Percentiles rank a stretch among this genome's conserved stretches.
phyloP scores from a whole-genome alignment of 2,329 filamentous ascomycete genomes.

The Mollisiaceae sp. region DNA sequence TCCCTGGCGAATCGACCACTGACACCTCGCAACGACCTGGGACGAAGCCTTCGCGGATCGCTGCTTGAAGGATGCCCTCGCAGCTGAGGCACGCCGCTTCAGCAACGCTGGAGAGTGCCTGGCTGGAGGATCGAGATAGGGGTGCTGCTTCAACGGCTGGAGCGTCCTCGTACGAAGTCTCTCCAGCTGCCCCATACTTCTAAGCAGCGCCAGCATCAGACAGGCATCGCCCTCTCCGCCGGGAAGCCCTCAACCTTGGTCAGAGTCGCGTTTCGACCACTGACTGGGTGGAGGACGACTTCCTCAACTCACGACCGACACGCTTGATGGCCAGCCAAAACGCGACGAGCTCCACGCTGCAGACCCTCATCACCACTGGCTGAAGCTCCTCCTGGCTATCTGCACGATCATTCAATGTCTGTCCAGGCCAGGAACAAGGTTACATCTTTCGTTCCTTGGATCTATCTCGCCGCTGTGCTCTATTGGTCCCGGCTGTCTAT shows the following conservation, averaged over 20 bases:
- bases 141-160: neutral
- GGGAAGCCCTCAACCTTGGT: slow-evolving; percentile 10
- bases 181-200: neutral
- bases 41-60: neutral
- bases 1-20: slow-evolving; percentile 3
- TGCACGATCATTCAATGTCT: neutral
- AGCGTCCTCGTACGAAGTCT: neutral
- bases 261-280: slow-evolving; percentile 22
- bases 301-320: slow-evolving; percentile 5
- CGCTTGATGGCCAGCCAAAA: neutral
- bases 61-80: neutral
- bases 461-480: neutral
- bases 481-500: neutral
- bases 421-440: slow-evolving; percentile 6
- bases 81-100: slow-evolving; percentile 3
- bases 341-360: slow-evolving; percentile 2
- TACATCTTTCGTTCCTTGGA: neutral
- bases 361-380: neutral
- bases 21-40: neutral
- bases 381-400: neutral
- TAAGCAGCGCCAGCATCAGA: neutral
- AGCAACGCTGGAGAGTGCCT: neutral
- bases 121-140: neutral
- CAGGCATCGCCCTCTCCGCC: slow-evolving; percentile 4
- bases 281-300: slow-evolving; percentile 15